Evolutionary conservation across 2,329 filamentous ascomycete species (phyloP).

Genomic region (Fonsecaea nubica): DNA sequence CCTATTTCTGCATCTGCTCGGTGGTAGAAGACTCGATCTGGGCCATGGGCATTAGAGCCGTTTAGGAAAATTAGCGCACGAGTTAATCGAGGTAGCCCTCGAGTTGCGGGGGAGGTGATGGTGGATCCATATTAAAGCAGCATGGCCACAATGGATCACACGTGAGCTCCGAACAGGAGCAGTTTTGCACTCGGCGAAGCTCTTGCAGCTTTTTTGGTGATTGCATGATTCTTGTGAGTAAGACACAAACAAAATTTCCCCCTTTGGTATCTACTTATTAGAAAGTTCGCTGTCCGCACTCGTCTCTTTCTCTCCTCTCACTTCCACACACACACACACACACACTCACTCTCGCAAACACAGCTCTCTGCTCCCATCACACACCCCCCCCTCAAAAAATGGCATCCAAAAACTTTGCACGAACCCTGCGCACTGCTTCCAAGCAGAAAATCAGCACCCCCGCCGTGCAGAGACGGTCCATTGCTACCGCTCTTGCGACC

Average conservation of each 20-base stretch:
- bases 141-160: too few relatives aligned
- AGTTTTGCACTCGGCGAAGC: background rate
- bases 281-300: background rate
- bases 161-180: background rate
- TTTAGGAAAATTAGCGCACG: too few relatives aligned
- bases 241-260: constrained; percentile 1
- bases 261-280: constrained; percentile 3
- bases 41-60: too few relatives aligned
- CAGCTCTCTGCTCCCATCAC: too few relatives aligned
- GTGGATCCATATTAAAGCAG: too few relatives aligned
- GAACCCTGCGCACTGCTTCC: constrained; percentile 64
- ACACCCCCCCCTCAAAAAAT: too few relatives aligned
- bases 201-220: background rate
- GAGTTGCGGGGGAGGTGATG: too few relatives aligned
- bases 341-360: background rate
- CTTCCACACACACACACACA: constrained; percentile 3
- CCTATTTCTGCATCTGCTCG: too few relatives aligned
- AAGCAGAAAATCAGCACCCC: constrained; percentile 60
- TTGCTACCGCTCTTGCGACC: constrained; percentile 63
- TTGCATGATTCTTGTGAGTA: background rate
- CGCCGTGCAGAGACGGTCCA: constrained; percentile 62
- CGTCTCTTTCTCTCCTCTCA: constrained; percentile 16
- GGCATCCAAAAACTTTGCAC: constrained; percentile 58
- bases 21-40: too few relatives aligned
- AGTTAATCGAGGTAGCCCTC: too few relatives aligned